A percentile compares a stretch with the other conserved stretches of the same genome.
Conservation (phyloP, 2,329 filamentous ascomycete genomes). For the Pseudogymnoascus sp. region DNA sequence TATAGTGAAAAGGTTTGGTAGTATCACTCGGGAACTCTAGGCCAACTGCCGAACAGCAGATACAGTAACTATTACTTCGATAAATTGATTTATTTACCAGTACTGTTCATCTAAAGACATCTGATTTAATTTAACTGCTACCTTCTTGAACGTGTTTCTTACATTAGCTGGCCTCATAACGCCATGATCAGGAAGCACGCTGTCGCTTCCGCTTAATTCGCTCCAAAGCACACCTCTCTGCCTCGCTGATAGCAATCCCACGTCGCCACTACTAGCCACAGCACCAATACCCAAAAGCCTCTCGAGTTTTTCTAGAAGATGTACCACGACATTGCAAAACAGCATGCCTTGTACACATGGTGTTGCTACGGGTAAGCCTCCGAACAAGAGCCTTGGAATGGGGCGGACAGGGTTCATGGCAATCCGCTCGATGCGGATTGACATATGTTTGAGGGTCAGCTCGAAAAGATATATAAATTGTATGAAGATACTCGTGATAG, state of each 20-base stretch:
- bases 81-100: not conserved
- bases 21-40: not conserved
- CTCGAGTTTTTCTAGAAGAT: not conserved
- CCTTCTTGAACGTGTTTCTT: not conserved
- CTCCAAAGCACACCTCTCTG: constrained; percentile 5
- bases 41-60: not conserved
- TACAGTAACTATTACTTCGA: not conserved
- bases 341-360: not conserved
- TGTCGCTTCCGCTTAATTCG: not conserved
- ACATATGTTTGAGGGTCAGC: not conserved
- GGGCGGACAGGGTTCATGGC: not conserved
- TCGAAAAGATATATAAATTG: not conserved
- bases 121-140: not conserved
- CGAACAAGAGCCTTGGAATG: not conserved
- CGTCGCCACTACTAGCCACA: not conserved
- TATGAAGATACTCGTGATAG: not conserved
- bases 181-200: not conserved
- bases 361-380: not conserved
- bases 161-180: not conserved
- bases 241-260: not conserved
- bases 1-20: not conserved
- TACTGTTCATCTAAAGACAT: not conserved
- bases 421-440: not conserved
- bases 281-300: not conserved
- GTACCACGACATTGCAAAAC: not conserved